These are phyloP conservation scores for Hibiscus mutabilis DNA, from an alignment of 345 rosid genomes.

Conservation along the genomic window DNA sequence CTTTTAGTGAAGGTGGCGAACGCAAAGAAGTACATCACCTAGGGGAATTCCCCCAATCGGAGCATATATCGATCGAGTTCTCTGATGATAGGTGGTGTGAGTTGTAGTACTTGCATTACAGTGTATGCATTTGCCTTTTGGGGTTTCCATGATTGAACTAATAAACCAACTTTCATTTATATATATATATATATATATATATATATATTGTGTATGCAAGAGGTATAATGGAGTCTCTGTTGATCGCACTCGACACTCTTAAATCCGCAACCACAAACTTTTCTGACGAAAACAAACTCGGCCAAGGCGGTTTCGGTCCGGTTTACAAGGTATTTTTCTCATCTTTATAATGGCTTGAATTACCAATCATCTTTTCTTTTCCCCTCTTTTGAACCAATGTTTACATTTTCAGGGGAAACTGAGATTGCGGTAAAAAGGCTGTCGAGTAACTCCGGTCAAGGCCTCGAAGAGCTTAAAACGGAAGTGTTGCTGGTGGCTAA, in stretches of 20 bases:
- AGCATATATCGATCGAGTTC: too few species aligned
- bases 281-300: slow-evolving; percentile 28
- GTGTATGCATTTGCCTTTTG: too few species aligned
- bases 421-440: slow-evolving; percentile 28
- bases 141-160: too few species aligned
- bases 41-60: too few species aligned
- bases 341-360: background rate
- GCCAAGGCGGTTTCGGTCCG: slow-evolving; percentile 11
- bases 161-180: too few species aligned
- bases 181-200: too few species aligned
- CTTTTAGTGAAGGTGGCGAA: too few species aligned
- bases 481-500: slow-evolving; percentile 21
- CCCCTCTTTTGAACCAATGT: background rate
- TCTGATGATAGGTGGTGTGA: too few species aligned
- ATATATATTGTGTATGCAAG: too few species aligned
- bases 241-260: slow-evolving; percentile 22
- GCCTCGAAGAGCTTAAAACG: slow-evolving; percentile 19
- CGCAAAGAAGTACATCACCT: too few species aligned
- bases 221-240: slow-evolving; percentile 24
- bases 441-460: slow-evolving; percentile 19
- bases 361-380: background rate
- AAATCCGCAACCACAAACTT: slow-evolving; percentile 32
- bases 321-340: slow-evolving; percentile 4
- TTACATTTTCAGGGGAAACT: slow-evolving; percentile 23
- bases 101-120: too few species aligned